Percentiles rank a stretch among this genome's conserved stretches.
Evolutionary conservation across 495 filamentous ascomycete species (phyloP).

Genomic region (Penicillium alfredii): DNA sequence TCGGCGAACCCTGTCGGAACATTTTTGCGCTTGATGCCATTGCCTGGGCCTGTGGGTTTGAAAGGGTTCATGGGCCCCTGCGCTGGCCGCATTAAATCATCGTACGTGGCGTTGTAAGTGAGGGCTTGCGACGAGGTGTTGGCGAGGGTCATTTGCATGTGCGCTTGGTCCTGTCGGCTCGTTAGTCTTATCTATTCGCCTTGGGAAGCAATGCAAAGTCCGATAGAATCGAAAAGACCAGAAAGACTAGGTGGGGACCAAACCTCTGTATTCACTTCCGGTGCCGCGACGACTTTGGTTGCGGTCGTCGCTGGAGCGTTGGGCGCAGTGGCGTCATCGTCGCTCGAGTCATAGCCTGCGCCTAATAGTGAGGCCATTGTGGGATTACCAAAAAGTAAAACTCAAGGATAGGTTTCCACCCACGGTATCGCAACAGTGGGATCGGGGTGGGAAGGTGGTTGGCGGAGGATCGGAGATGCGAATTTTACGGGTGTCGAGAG

Average conservation of each 20-base stretch:
- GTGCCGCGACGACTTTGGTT: conserved; percentile 46
- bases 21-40: conserved; percentile 74
- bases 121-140: conserved; percentile 49
- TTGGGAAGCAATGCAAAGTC: too few species aligned
- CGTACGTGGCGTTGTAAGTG: conserved; percentile 61
- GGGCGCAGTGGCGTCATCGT: conserved; percentile 36
- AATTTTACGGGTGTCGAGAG: conserved; percentile 37
- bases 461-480: conserved; percentile 16
- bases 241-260: too few species aligned
- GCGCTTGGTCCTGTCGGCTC: conserved; percentile 48
- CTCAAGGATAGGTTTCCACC: conserved; percentile 4
- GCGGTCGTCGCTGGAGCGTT: conserved; percentile 27
- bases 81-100: conserved; percentile 60
- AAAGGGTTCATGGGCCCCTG: conserved; percentile 80
- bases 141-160: conserved; percentile 51
- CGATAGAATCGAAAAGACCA: too few species aligned
- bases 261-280: conserved; percentile 60
- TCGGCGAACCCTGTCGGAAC: conserved; percentile 85
- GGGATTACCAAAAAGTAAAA: neutral
- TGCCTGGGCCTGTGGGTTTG: conserved; percentile 50
- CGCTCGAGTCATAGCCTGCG: conserved; percentile 48
- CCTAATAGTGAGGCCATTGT: conserved; percentile 47
- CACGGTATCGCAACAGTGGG: conserved; percentile 4
- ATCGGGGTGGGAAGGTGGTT: conserved; percentile 5
- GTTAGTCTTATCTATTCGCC: conserved; percentile 29